phyloP scores from a whole-genome alignment of 2,329 filamentous ascomycete species.

The Alternaria arbusti region DNA sequence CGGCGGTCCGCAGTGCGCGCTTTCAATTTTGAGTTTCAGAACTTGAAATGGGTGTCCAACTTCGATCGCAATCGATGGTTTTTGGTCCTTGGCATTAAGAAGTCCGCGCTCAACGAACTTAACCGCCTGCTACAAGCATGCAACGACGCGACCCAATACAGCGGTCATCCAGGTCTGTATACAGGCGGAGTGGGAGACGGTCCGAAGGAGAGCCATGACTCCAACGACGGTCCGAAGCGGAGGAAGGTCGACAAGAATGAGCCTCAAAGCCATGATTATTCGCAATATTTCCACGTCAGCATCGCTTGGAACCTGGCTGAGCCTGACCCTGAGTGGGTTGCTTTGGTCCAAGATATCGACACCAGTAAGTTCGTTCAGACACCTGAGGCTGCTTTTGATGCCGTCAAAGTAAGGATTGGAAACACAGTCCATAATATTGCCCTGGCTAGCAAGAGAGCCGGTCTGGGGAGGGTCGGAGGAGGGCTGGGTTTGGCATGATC shows the following conservation, averaged over 20 bases:
- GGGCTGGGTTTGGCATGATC: constrained; percentile 25
- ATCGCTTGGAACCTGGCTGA: constrained; percentile 73
- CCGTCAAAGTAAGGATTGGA: constrained; percentile 58
- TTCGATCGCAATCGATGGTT: constrained; percentile 77
- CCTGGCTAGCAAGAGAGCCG: constrained; percentile 28
- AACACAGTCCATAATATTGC: constrained; percentile 46
- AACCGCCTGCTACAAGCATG: constrained; percentile 66
- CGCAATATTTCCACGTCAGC: constrained; percentile 80
- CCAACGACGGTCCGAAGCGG: constrained; percentile 16
- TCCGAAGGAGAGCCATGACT: constrained; percentile 29
- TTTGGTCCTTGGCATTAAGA: constrained; percentile 71
- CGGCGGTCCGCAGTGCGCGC: constrained; percentile 56
- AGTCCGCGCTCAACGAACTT: constrained; percentile 45
- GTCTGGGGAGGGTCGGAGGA: constrained; percentile 15
- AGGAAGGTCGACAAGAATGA: constrained; percentile 16
- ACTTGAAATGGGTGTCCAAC: constrained; percentile 70
- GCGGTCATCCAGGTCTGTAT: constrained; percentile 77
- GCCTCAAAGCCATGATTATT: constrained; percentile 35
- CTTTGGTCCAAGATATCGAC: constrained; percentile 31
- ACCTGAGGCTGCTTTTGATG: constrained; percentile 43
- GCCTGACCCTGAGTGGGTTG: constrained; percentile 33
- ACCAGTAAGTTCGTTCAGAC: constrained; percentile 24
- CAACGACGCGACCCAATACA: constrained; percentile 67
- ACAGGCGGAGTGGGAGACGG: constrained; percentile 40
- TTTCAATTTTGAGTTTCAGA: constrained; percentile 56